Evolutionary conservation across 805 yeast genomes (phyloP).

Genomic region (Kregervanrija fluxuum): DNA sequence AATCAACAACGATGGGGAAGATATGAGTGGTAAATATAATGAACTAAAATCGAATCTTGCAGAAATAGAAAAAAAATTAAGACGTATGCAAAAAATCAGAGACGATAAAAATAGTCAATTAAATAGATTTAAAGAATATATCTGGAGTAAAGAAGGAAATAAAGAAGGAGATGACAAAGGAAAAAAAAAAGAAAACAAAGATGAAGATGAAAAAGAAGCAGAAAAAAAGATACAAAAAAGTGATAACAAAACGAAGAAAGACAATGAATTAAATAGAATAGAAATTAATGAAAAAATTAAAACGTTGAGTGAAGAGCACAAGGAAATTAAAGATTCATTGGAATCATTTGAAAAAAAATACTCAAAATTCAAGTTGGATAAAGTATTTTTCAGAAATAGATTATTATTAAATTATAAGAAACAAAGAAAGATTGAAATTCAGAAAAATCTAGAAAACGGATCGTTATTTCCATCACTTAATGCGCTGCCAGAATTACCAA

Average conservation of each 20-base stretch:
- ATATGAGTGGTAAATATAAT: slow-evolving; percentile 12
- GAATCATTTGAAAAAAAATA: slow-evolving; percentile 25
- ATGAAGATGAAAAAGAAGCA: slow-evolving; percentile 1
- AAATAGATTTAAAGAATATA: slow-evolving; percentile 19
- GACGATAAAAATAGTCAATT: slow-evolving; percentile 18
- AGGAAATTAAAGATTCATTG: slow-evolving; percentile 4
- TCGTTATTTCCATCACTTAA: slow-evolving; percentile 34
- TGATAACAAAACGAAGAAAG: neutral
- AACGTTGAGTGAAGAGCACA: slow-evolving; percentile 6
- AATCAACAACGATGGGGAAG: slow-evolving; percentile 21
- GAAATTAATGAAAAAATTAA: slow-evolving; percentile 8
- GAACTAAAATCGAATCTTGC: slow-evolving; percentile 19
- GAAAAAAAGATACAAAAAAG: slow-evolving; percentile 6
- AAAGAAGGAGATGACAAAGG: slow-evolving; percentile 10
- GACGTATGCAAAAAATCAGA: slow-evolving; percentile 27
- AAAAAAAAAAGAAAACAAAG: neutral
- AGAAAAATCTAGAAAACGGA: slow-evolving; percentile 29
- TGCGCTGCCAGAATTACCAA: slow-evolving; percentile 12
- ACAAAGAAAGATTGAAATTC: slow-evolving; percentile 23
- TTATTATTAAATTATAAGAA: slow-evolving; percentile 31
- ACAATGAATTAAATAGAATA: neutral
- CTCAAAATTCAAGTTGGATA: slow-evolving; percentile 33
- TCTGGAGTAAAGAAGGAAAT: slow-evolving; percentile 14
- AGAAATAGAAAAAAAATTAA: slow-evolving; percentile 27
- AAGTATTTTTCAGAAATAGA: slow-evolving; percentile 35